Evolutionary conservation across 202 grass and related monocot species (phyloP), one percentile per base, ranked within the genome.

Genomic region (Setaria viridis): DNA sequence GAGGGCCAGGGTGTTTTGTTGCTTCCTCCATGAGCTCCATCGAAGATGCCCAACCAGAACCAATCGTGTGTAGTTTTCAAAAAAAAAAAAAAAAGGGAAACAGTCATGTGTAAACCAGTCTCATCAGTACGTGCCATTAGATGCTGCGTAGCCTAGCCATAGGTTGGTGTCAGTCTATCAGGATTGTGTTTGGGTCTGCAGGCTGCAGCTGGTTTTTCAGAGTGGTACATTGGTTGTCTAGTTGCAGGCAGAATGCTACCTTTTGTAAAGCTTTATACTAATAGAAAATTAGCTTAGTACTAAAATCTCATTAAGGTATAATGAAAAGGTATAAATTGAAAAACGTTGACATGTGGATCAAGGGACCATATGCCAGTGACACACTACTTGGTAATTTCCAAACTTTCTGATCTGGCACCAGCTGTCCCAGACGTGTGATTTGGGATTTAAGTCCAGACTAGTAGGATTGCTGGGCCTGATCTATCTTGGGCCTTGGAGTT

Each of bases 191-290:
- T 77, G 62, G 20, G 72, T 71, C 54, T 58, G 68, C 25, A 25
- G 25, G 25, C 25, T 75, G 68, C 76, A 75, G 50, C 68, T 60
- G 71, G 69, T 75, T 45, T 46, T 73, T 45, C 41, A 12, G 51
- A 71, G 54, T 71, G 72, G 69, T 77, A 48, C 72, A 62, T 78
- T 47, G 79, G 54, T 80, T 58, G 64, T 77, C 43, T 90, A 80
- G 88, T 5, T 45, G 33, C 62, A 80, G 85, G 39, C 62, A 70
- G 68, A 35, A 33, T 91, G 20, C 65, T 65, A 33, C 53, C 69
- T 80, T 48, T 21, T 91, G 85, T 91, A 87, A 87, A 91, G 70
- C 69, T 74, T 34, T 69, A 73, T 71, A 69, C 68, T 77, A 64
- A 20, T 12, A 32, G 7, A 43, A 35, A 53, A 80, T 21, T 75